Evolutionary conservation across 31 red algal species (phyloP).

Genomic region (Pterothamnion heteromorphum): DNA sequence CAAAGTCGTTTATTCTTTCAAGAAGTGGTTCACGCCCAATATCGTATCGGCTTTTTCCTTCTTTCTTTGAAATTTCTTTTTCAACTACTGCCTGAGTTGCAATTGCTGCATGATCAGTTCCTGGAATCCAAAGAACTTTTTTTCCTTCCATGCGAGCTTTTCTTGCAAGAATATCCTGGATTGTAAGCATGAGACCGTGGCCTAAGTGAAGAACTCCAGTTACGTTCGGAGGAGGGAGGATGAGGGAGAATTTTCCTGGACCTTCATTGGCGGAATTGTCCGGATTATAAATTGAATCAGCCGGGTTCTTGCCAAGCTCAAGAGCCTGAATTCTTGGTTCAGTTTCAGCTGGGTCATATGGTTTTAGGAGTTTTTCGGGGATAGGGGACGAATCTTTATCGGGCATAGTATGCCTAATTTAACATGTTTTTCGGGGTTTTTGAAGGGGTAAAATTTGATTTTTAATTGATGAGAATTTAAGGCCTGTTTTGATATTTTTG

Average conservation of each 20-base stretch:
- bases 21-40: constrained; percentile 81
- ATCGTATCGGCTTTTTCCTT: constrained; percentile 58
- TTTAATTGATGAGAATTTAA: too few relatives aligned
- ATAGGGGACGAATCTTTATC: too few relatives aligned
- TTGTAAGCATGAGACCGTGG: constrained; percentile 80
- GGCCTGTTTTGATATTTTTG: too few relatives aligned
- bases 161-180: constrained; percentile 90
- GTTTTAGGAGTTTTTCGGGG: too few relatives aligned
- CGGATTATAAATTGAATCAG: too few relatives aligned
- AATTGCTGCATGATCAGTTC: constrained; percentile 98
- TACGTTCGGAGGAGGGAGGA: constrained; percentile 96
- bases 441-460: too few relatives aligned
- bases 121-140: constrained; percentile 81
- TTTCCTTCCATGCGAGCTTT: constrained; percentile 84
- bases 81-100: constrained; percentile 97
- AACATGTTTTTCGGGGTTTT: too few relatives aligned
- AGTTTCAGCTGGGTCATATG: too few relatives aligned
- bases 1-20: constrained; percentile 85
- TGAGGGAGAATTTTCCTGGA: neutral
- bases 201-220: constrained; percentile 97
- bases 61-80: constrained; percentile 54
- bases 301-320: too few relatives aligned
- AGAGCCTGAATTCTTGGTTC: too few relatives aligned
- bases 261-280: too few relatives aligned
- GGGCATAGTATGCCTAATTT: too few relatives aligned